Conservation (phyloP, 352 stramenopile genomes). For the Globisporangium abappressorium region DNA sequence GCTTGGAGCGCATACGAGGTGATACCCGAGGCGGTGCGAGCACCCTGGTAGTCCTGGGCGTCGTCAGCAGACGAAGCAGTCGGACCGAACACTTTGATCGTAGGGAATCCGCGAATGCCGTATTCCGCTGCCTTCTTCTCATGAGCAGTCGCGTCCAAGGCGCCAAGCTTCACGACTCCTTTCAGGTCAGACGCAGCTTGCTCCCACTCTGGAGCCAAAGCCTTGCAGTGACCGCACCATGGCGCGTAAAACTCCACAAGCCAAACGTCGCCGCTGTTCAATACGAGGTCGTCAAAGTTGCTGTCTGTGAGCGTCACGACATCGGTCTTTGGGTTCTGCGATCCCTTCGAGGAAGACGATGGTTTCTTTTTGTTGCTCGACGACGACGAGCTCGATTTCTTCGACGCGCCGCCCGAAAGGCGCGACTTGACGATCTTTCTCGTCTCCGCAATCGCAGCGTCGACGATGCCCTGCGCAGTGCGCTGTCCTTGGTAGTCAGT, state of each 20-base stretch:
- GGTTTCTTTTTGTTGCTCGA: constrained; percentile 48
- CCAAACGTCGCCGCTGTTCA: constrained; percentile 89
- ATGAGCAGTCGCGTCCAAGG: constrained; percentile 92
- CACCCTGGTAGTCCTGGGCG: constrained; percentile 85
- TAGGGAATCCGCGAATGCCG: constrained; percentile 92
- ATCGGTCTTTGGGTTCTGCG: constrained; percentile 45
- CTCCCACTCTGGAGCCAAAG: constrained; percentile 89
- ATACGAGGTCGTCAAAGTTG: constrained; percentile 89
- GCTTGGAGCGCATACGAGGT: constrained; percentile 69
- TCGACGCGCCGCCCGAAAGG: constrained; percentile 53
- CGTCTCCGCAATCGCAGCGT: constrained; percentile 70
- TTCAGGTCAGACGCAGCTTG: constrained; percentile 86
- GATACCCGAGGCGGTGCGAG: constrained; percentile 82
- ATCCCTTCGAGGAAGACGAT: constrained; percentile 22
- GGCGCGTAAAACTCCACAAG: constrained; percentile 92
- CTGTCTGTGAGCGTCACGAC: constrained; percentile 91
- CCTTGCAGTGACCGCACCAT: constrained; percentile 93
- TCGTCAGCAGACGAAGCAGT: constrained; percentile 48
- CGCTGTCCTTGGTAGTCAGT: constrained; percentile 78
- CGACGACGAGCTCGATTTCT: constrained; percentile 29
- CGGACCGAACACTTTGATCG: constrained; percentile 93
- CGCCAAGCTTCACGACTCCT: constrained; percentile 88
- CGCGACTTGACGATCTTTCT: constrained; percentile 79
- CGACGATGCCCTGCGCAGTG: constrained; percentile 81
- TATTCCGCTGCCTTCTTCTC: constrained; percentile 87